phyloP scores from a whole-genome alignment of 2,329 filamentous ascomycete species.

The Colletotrichum neosansevieriae region DNA sequence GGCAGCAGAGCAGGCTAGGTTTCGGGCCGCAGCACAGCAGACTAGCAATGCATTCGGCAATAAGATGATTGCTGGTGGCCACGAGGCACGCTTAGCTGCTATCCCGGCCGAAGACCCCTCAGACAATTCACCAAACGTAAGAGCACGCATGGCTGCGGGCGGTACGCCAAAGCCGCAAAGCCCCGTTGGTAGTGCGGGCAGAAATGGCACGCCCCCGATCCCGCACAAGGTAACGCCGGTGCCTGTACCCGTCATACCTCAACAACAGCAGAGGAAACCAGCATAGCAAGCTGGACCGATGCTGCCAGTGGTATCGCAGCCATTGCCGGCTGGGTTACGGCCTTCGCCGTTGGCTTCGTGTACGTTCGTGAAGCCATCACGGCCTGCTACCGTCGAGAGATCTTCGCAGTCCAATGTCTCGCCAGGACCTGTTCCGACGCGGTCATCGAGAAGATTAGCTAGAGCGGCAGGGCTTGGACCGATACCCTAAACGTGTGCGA shows the following conservation, averaged over 20 bases:
- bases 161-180: constrained; percentile 51
- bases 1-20: constrained; percentile 62
- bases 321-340: neutral
- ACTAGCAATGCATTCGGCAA: constrained; percentile 55
- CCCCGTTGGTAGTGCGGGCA: constrained; percentile 32
- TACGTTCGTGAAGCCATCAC: too few relatives aligned
- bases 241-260: constrained; percentile 57
- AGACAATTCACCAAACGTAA: constrained; percentile 48
- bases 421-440: neutral
- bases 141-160: constrained; percentile 53
- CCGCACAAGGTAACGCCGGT: constrained; percentile 59
- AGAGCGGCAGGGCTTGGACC: neutral
- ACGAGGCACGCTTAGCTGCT: constrained; percentile 53
- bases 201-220: constrained; percentile 52
- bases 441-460: neutral
- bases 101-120: constrained; percentile 52
- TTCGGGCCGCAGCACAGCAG: constrained; percentile 59
- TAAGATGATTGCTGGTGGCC: constrained; percentile 60
- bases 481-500: neutral
- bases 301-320: neutral
- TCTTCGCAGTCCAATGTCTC: neutral
- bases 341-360: too few relatives aligned
- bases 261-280: constrained; percentile 47
- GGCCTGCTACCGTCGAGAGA: neutral
- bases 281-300: constrained; percentile 19